Evolutionary conservation across 1,284 basidiomycete species (phyloP).

Genomic region (Fomitopsis schrenkii): DNA sequence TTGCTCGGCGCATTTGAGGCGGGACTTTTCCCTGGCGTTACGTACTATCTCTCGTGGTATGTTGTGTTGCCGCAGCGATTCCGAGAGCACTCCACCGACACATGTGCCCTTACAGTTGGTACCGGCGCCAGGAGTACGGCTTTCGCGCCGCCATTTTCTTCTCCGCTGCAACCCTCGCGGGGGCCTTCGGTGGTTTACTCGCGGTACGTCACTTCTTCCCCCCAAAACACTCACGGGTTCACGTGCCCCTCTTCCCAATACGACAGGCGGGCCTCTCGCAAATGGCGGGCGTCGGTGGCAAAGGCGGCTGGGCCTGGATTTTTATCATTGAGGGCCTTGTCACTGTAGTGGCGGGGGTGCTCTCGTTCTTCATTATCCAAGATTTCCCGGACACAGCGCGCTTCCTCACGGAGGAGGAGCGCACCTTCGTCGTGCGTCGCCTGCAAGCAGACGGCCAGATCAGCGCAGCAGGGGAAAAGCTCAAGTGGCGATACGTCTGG

Average conservation of each 20-base stretch:
- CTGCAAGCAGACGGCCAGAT: constrained; percentile 68
- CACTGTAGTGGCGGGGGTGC: constrained; percentile 59
- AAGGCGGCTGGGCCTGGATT: constrained; percentile 64
- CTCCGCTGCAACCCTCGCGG: constrained; percentile 68
- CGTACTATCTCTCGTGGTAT: constrained; percentile 66
- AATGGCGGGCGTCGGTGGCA: constrained; percentile 63
- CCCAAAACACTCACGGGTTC: background rate
- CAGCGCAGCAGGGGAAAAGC: constrained; percentile 65
- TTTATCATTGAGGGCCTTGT: constrained; percentile 68
- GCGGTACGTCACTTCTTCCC: constrained; percentile 40
- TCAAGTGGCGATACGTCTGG: constrained; percentile 58
- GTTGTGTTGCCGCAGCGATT: constrained; percentile 11
- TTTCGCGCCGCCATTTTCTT: constrained; percentile 67
- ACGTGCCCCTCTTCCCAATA: background rate
- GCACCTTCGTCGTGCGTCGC: constrained; percentile 65
- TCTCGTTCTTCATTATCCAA: constrained; percentile 73
- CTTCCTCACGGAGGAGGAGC: constrained; percentile 68
- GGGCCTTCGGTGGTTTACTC: constrained; percentile 67
- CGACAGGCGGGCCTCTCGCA: constrained; percentile 62
- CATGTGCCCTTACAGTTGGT: constrained; percentile 22
- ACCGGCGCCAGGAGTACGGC: constrained; percentile 64
- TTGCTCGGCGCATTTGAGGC: constrained; percentile 67
- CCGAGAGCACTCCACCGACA: no score
- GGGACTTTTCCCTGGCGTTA: constrained; percentile 66
- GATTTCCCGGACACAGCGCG: constrained; percentile 81